phyloP scores from a whole-genome alignment of 495 filamentous ascomycete genomes.

The Penicillium ochrochloron region DNA sequence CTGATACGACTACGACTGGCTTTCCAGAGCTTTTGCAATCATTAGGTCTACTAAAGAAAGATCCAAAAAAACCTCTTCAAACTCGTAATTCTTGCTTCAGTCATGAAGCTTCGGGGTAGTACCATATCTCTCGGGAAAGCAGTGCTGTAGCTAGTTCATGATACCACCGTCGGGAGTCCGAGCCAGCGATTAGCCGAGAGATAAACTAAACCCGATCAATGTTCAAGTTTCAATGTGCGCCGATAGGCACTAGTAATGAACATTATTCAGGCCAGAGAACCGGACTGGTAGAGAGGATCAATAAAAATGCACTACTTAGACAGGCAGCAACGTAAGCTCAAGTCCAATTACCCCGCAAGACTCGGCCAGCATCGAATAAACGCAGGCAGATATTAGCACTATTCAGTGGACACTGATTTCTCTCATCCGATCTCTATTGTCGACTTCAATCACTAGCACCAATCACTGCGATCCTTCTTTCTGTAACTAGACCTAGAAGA shows the following conservation, averaged over 20 bases:
- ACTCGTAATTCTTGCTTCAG: neutral
- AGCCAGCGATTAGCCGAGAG: conserved; percentile 3
- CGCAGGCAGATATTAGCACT: neutral
- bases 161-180: conserved; percentile 14
- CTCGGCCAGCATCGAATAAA: neutral
- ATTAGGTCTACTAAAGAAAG: neutral
- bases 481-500: neutral
- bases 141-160: conserved; percentile 3
- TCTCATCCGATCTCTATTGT: neutral
- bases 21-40: neutral
- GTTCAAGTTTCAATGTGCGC: neutral
- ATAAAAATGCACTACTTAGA: neutral
- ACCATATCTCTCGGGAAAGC: neutral
- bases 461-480: neutral
- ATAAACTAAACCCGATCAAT: neutral
- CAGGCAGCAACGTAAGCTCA: neutral
- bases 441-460: neutral
- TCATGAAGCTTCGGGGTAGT: neutral
- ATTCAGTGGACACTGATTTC: neutral
- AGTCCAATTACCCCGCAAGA: neutral
- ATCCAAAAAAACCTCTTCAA: neutral
- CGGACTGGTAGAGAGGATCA: neutral
- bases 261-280: neutral
- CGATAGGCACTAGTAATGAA: conserved; percentile 1
- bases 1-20: neutral